phyloP scores from a whole-genome alignment of 352 stramenopile genomes.

The Pythium dissimile region DNA sequence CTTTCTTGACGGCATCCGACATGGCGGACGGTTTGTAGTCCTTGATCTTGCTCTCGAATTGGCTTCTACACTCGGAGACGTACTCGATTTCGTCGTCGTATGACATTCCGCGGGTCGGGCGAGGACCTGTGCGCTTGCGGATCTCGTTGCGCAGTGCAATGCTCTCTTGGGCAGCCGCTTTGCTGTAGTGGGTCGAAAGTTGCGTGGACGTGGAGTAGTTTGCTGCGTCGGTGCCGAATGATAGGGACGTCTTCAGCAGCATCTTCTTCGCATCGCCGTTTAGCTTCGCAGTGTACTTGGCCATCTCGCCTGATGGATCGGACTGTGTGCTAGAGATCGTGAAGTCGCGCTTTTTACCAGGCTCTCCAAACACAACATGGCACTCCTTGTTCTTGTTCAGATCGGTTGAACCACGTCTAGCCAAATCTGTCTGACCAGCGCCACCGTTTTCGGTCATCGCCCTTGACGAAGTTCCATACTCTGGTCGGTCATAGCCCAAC shows the following conservation, averaged over 20 bases:
- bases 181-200: constrained; percentile 68
- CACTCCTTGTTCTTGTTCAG: constrained; percentile 62
- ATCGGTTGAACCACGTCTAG: neutral
- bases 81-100: constrained; percentile 82
- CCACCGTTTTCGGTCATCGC: constrained; percentile 45
- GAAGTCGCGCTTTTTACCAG: constrained; percentile 57
- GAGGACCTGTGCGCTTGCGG: constrained; percentile 52
- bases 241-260: constrained; percentile 55
- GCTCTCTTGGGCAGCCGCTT: constrained; percentile 45
- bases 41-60: constrained; percentile 71
- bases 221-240: constrained; percentile 48
- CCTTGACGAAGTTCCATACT: constrained; percentile 48
- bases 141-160: constrained; percentile 66
- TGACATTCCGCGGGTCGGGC: constrained; percentile 55
- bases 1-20: constrained; percentile 73
- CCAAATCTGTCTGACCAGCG: neutral
- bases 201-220: constrained; percentile 60
- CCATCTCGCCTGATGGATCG: constrained; percentile 59
- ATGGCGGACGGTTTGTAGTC: constrained; percentile 71
- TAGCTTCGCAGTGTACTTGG: constrained; percentile 57
- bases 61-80: constrained; percentile 66
- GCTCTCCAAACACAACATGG: constrained; percentile 64
- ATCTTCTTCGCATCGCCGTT: constrained; percentile 48
- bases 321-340: constrained; percentile 44
- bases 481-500: constrained; percentile 50